Conservation (phyloP, 495 filamentous ascomycete genomes). For the Neurospora sp. region DNA sequence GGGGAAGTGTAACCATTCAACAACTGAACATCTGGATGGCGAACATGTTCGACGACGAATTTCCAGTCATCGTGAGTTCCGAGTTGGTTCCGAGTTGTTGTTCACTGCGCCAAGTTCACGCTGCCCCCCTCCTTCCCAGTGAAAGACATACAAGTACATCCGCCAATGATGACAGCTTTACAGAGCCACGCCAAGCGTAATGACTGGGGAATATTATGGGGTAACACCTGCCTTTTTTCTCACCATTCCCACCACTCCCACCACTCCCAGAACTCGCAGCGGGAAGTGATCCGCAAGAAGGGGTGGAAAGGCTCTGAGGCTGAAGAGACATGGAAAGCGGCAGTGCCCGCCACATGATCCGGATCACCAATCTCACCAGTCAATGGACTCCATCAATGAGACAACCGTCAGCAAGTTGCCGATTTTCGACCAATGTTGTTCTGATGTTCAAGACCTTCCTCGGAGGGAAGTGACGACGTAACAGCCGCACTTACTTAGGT, state of each 20-base stretch:
- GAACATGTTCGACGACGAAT: no score
- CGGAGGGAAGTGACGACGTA: not conserved
- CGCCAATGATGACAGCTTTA: no score
- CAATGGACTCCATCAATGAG: not conserved
- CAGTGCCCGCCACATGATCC: not conserved
- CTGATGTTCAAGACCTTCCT: not conserved
- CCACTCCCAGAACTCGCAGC: not conserved
- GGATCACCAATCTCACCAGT: not conserved
- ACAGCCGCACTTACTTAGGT: not conserved
- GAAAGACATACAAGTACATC: no score
- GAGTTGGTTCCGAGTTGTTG: no score
- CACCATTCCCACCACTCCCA: not conserved
- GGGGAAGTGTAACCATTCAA: no score
- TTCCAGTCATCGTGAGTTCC: no score
- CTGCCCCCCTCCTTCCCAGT: no score
- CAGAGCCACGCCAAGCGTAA: no score
- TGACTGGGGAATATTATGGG: not conserved
- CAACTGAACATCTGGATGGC: no score
- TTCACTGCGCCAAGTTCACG: no score
- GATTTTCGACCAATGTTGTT: not conserved
- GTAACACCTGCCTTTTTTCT: not conserved
- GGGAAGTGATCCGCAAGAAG: not conserved
- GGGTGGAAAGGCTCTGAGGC: not conserved
- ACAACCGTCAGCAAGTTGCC: not conserved
- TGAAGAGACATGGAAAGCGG: not conserved